Evolutionary conservation across 116 monocot species (phyloP), one percentile per base, ranked within the genome.

Genomic region (Zostera marina): DNA sequence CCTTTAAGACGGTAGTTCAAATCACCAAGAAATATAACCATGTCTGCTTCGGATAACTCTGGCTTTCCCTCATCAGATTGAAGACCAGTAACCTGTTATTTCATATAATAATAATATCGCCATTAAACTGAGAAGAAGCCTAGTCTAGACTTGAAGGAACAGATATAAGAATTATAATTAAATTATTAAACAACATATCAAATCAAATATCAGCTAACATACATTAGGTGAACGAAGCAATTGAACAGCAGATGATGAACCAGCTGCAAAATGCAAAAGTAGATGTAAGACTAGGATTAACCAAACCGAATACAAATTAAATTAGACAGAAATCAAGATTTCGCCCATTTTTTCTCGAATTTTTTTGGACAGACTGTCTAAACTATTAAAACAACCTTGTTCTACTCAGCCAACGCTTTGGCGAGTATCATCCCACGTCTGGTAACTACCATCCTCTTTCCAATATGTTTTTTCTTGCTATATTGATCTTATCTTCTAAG

Each of bases 11-110:
- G 72, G 53, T 96, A 96, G 66, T 96, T 96, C 56, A 96, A 80
- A 76, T 96, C 96, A 62, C 96, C 96, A 63, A 96, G 71, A 72
- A 96, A 96, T 40, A 96, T 72, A 46, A 89, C 66, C 96, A 96
- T 82, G 56, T 96, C 96, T 25, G 89, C 82, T 59, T 96, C 96
- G 20, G 89, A 74, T 47, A 96, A 74, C 51, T 96, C 96, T 51
- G 89, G 85, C 64, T 22, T 77, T 43, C 74, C 87, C 63, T 80
- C 84, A 73, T 88, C 89, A 54, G 70, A 54, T 15, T 76, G 79
- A 75, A 56, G 51, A 46, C 64, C 77, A 38, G 65, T 56, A 7
- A 68, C 70, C 93, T 88, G 84, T 24, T 42, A 67, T 59, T 42
- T 10, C 54, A 54, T 32, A 3, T 49, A 49, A 49, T n/a, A 15